Base-by-base conservation (phyloP, 495 filamentous ascomycete genomes). In the Geopyxis carbonaria region DNA sequence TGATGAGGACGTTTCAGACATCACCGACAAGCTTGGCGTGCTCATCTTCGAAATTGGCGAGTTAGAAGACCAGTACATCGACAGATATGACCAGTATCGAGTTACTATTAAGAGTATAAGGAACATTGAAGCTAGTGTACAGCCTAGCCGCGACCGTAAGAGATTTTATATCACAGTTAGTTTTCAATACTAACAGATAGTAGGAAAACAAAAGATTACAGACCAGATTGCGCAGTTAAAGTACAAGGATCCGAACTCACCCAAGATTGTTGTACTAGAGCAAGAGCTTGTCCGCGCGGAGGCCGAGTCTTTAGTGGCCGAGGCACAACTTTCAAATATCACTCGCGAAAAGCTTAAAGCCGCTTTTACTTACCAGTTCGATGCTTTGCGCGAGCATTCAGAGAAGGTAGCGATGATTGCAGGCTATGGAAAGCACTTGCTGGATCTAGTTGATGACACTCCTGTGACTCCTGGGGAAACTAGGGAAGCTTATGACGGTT, bases 281-380 rank as follows among this genome's bases (percentile, higher is more conserved):
- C 89, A 95, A 61, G 89, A 97, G 62, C 79, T 97, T 38, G 89
- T 97, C 44, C 89, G 89, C 50, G 91, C 89, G 45, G 89, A 97
- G 60, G 89, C 89, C 55, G 89, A 97, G 61, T 95, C 91, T 13
- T 73, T 97, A 14, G 89, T 97, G 28, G 89, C 89, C 48, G 89
- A 97, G 61, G 89, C 89, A 23, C 89, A 97, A 59, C 70, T 97
- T 33, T 93, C 85, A 54, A 97, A 97, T 68, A 97, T 97, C 59
- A 95, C 89, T 27, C 86, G 89, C 51, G 87, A 95, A 64, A 97
- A 97, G 73, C 72, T 97, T 56, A 97, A 97, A 72, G 76, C 86
- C 10, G 91, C 89, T 11, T 97, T 93, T 65, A 78, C 80, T 45
- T 97, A 97, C 65, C 89, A 97, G 55, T 97, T 97, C 51, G 89